phyloP scores from a whole-genome alignment of 2,329 filamentous ascomycete species.

The Fonsecaea monophora region DNA sequence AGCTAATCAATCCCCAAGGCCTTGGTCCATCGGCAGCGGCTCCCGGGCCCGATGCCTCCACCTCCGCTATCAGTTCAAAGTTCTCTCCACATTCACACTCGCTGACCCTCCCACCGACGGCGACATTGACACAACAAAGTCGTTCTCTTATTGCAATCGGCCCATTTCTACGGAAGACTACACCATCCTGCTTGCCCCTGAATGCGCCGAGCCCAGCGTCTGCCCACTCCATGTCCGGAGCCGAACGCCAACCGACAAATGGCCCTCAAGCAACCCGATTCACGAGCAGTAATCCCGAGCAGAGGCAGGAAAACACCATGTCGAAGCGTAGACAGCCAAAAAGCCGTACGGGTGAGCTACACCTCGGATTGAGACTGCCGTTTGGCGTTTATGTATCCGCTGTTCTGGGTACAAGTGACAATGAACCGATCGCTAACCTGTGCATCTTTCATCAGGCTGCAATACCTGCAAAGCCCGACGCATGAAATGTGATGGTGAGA shows the following conservation, averaged over 20 bases:
- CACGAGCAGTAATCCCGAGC: constrained; percentile 10
- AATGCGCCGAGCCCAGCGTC: neutral
- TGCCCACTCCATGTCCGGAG: neutral
- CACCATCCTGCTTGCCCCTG: neutral
- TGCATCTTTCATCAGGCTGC: constrained; percentile 60
- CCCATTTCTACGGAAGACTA: neutral
- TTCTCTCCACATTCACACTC: neutral
- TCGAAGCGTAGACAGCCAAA: constrained; percentile 18
- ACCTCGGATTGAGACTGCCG: neutral
- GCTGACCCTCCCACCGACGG: neutral
- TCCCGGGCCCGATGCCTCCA: neutral
- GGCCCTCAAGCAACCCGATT: neutral
- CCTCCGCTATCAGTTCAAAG: neutral
- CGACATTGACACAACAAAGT: neutral
- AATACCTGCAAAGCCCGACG: constrained; percentile 75
- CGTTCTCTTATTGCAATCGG: neutral
- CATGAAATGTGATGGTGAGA: constrained; percentile 68
- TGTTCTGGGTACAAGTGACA: neutral
- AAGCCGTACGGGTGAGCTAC: constrained; percentile 6
- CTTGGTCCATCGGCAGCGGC: neutral
- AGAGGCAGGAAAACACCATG: neutral
- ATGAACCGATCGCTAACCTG: neutral
- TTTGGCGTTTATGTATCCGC: neutral
- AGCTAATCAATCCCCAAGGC: too few species aligned
- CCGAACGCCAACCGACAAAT: neutral